Evolutionary conservation across 2,329 filamentous ascomycete genomes (phyloP), one percentile per base, ranked within the genome.

Genomic region (Aureobasidium sp.): DNA sequence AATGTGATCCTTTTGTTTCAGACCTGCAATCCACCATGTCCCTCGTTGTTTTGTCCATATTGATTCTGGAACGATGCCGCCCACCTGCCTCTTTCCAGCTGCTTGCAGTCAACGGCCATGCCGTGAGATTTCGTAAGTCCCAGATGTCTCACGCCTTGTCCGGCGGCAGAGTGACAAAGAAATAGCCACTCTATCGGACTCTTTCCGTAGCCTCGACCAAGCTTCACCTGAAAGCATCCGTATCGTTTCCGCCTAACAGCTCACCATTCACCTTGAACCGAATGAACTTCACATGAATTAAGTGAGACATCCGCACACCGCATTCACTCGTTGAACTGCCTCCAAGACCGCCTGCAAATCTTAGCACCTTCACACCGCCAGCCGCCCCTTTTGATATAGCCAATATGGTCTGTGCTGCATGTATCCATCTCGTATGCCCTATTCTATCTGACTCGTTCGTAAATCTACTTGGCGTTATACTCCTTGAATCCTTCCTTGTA

Each of bases 31-130:
- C 36, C 54, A 58, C 54, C 34, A 8, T 34, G 41, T 48, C 15
- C 21, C 42, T 47, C 42, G 30, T 47, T 58, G 54, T 58, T 58
- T 58, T 58, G 42, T 48, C 42, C 54, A 58, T 48, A 47, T 36
- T 48, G 36, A 7, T 39, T 58, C 54, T 58, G 41, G 42, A 48
- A 58, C 41, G 37, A 58, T 58, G 54, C 53, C 41, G 53, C 41
- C 53, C 39, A 9, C 8, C 13, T 34, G n/a, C 16, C 54, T 47
- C 32, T 21, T 58, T 30, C 25, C 5, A 47, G 54, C 54, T 58
- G 54, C 54, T 58, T 58, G 54, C 54, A 58, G 54, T 37, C 27
- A 42, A 47, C 52, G 8, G 27, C 3, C 5, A 34, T 11, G 39
- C 27, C 10, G 36, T 16, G 15, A 10, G 29, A 37, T 21, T 44